Conservation (phyloP, 768 basidiomycete genomes). For the Fomitopsis serialis region DNA sequence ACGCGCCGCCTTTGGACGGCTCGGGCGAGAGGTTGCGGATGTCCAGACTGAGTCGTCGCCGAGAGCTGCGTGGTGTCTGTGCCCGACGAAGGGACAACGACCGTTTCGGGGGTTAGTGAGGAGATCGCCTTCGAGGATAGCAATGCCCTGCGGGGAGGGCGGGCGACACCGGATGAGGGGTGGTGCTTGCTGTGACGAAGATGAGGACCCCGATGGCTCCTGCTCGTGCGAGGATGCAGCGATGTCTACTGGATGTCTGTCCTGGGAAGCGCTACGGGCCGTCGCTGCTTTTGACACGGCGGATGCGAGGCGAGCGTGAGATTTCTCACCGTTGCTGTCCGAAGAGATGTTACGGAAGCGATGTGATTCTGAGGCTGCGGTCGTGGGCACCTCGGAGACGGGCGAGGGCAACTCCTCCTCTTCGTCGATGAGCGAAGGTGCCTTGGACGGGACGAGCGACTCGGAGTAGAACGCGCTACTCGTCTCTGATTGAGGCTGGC, state of each 20-base stretch:
- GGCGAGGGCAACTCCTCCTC: neutral
- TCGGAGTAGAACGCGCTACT: slow-evolving; percentile 4
- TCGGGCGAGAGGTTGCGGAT: slow-evolving; percentile 2
- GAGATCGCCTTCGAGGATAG: neutral
- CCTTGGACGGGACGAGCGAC: neutral
- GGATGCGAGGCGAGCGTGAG: slow-evolving; percentile 4
- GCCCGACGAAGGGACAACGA: slow-evolving; percentile 1
- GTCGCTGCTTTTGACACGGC: neutral
- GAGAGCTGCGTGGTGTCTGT: neutral
- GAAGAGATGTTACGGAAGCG: neutral
- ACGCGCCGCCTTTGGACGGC: neutral
- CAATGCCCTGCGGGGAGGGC: neutral
- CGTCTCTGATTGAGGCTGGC: slow-evolving; percentile 7
- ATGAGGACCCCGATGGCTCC: too few relatives aligned
- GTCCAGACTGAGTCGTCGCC: slow-evolving; percentile 10
- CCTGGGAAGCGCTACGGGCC: neutral
- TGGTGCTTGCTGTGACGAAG: neutral
- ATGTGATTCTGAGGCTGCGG: neutral
- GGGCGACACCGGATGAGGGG: neutral
- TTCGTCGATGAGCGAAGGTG: neutral
- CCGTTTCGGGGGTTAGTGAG: neutral
- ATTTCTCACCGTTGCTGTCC: neutral
- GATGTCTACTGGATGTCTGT: neutral
- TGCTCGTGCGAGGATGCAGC: neutral
- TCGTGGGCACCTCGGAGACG: neutral